Conservation (phyloP, 2,329 filamentous ascomycete species). For the Aureobasidium sp. region DNA sequence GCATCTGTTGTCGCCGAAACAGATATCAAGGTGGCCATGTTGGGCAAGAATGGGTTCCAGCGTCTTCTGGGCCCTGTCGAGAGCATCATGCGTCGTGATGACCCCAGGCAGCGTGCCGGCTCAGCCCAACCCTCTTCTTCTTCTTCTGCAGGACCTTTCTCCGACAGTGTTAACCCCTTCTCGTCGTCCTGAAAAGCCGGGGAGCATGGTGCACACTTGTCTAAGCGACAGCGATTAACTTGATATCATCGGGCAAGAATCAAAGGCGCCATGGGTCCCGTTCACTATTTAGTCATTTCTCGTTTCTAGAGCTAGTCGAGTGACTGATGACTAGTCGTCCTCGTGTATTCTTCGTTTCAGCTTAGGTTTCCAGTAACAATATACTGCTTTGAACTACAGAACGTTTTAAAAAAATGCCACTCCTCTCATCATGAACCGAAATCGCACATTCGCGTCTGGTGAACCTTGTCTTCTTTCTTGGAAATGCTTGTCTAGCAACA, state of each 20-base stretch:
- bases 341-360: slow-evolving; percentile 5
- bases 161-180: slow-evolving; percentile 7
- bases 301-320: slow-evolving; percentile 1
- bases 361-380: slow-evolving; percentile 3
- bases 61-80: slow-evolving; percentile 86
- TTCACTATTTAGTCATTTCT: not conserved
- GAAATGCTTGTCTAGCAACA: slow-evolving; percentile 3
- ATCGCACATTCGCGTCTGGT: not conserved
- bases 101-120: slow-evolving; percentile 39
- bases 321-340: not conserved
- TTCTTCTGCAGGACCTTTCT: not conserved
- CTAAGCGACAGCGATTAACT: slow-evolving; percentile 2
- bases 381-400: slow-evolving; percentile 12
- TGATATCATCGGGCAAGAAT: not conserved
- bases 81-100: slow-evolving; percentile 81
- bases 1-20: slow-evolving; percentile 78
- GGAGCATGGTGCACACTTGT: not conserved
- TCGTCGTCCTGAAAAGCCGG: slow-evolving; percentile 8
- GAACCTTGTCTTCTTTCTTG: not conserved
- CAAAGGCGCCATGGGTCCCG: not conserved
- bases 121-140: not conserved
- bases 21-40: slow-evolving; percentile 84
- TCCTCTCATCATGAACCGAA: slow-evolving; percentile 4
- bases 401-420: not conserved
- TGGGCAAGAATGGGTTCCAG: slow-evolving; percentile 94